Evolutionary conservation across 2,329 filamentous ascomycete genomes (phyloP), one percentile per base, ranked within the genome.

Genomic region (Didymella segeticola): DNA sequence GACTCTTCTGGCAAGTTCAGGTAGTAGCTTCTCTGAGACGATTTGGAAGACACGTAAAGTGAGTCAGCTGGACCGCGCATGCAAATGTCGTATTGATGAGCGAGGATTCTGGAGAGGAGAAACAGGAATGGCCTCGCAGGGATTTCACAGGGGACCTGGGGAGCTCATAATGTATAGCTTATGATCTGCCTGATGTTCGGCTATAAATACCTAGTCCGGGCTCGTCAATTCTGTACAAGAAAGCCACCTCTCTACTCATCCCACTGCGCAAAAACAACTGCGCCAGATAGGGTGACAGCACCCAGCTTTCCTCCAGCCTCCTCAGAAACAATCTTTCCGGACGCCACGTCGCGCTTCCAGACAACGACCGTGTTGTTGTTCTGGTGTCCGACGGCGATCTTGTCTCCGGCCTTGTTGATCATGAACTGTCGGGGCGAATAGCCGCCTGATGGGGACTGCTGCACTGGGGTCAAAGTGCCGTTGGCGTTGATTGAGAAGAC

Each of bases 381-480:
- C 73, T 91, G 87, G 56, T 88, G 77, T 0, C 82, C 87, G 17
- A 90, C 84, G 1, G 86, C 88, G 1, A 90, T 73, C 50, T 87
- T 75, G 54, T 81, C 80, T 2, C 88, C 88, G 7, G 79, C 81
- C 55, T 79, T 79, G 70, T 88, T 90, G 49, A 90, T 76, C 46
- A 81, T 82, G 70, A 90, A 87, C 25, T 88, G 86, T 19, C 89
- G 81, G 0, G 89, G 89, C 43, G 79, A 81, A 12, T 77, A 73
- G 2, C 89, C 89, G 45, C 86, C 86, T 1, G 86, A 82, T 0
- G 87, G 79, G 15, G 81, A 80, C 25, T 84, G 77, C 63, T 87
- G 82, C 3, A 83, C 66, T 46, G 83, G 79, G 0, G 65, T 74
- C 29, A 90, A 78, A 0, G 71, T 74, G 4, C 86, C 87, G n/a